These are phyloP conservation scores for Colletotrichum gigasporum DNA, from an alignment of 2,329 filamentous ascomycete species.

Conservation along the genomic window DNA sequence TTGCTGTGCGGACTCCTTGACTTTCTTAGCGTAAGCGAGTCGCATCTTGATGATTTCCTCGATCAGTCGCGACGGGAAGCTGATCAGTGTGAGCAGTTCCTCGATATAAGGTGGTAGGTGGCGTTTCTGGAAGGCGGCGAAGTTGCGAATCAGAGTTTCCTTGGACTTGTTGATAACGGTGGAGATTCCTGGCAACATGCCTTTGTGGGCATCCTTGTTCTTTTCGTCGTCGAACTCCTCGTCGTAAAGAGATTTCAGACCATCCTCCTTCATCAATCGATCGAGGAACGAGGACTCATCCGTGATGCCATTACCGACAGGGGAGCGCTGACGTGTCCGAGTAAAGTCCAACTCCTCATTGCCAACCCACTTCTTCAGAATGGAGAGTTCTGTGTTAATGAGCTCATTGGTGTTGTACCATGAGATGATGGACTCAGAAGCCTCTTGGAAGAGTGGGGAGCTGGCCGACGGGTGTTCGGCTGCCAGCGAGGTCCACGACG, in stretches of 20 bases:
- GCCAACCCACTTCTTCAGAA: slow-evolving; percentile 95
- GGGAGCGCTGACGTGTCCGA: slow-evolving; percentile 75
- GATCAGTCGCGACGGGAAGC: slow-evolving; percentile 94
- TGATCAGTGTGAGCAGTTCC: slow-evolving; percentile 93
- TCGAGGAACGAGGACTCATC: slow-evolving; percentile 96
- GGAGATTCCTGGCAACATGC: slow-evolving; percentile 86
- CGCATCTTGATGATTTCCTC: slow-evolving; percentile 96
- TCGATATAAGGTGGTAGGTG: slow-evolving; percentile 97
- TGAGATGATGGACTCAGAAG: slow-evolving; percentile 87
- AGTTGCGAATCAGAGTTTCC: slow-evolving; percentile 86
- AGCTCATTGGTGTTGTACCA: slow-evolving; percentile 98
- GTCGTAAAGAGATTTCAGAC: slow-evolving; percentile 89
- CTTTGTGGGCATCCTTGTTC: slow-evolving; percentile 60
- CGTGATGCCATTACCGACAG: slow-evolving; percentile 76
- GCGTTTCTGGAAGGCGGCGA: slow-evolving; percentile 83
- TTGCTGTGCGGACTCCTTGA: slow-evolving; percentile 93
- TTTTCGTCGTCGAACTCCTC: slow-evolving; percentile 54
- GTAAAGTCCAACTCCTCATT: slow-evolving; percentile 95
- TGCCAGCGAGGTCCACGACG: slow-evolving; percentile 80
- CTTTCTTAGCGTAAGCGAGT: slow-evolving; percentile 89
- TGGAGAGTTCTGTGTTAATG: slow-evolving; percentile 92
- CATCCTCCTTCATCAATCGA: slow-evolving; percentile 93
- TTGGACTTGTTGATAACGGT: slow-evolving; percentile 94
- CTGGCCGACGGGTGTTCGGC: slow-evolving; percentile 79
- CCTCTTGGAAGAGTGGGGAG: slow-evolving; percentile 80